A percentile compares a stretch with the other conserved stretches of the same genome.
phyloP scores from a whole-genome alignment of 2,329 filamentous ascomycete genomes.

The Aspergillus udagawae region DNA sequence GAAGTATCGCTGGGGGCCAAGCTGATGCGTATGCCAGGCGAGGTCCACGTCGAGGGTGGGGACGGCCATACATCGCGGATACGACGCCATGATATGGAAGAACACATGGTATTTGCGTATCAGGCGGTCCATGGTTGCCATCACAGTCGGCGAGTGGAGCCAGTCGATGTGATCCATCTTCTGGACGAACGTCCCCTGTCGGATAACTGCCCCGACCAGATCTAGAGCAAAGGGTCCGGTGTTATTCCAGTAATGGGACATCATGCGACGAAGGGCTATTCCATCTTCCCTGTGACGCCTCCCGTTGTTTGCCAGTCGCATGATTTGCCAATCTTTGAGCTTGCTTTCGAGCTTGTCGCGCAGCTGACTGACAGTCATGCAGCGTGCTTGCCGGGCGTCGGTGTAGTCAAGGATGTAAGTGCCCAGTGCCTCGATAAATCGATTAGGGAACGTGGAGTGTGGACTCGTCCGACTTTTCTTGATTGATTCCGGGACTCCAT shows the following conservation, averaged over 20 bases:
- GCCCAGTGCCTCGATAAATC: slow-evolving; percentile 50
- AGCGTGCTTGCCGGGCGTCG: slow-evolving; percentile 12
- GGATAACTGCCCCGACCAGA: slow-evolving; percentile 40
- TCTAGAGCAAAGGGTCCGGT: slow-evolving; percentile 37
- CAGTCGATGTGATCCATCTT: slow-evolving; percentile 75
- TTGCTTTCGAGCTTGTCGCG: slow-evolving; percentile 48
- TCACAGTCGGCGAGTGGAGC: slow-evolving; percentile 66
- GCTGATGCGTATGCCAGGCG: slow-evolving; percentile 67
- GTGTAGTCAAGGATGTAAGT: slow-evolving; percentile 36
- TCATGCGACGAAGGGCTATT: slow-evolving; percentile 37
- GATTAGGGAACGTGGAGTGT: slow-evolving; percentile 52
- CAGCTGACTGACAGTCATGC: slow-evolving; percentile 50
- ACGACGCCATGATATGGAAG: slow-evolving; percentile 37
- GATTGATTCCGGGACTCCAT: slow-evolving; percentile 47
- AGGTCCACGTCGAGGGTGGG: slow-evolving; percentile 37
- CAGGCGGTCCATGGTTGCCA: slow-evolving; percentile 61
- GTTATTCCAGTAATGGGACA: slow-evolving; percentile 44
- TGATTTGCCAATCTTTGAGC: slow-evolving; percentile 34
- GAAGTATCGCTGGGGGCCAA: slow-evolving; percentile 62
- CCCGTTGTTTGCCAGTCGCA: slow-evolving; percentile 41
- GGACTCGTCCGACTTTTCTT: not conserved
- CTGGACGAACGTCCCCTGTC: slow-evolving; percentile 41
- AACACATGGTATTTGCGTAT: slow-evolving; percentile 53
- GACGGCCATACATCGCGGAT: slow-evolving; percentile 31
- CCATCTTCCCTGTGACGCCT: slow-evolving; percentile 19